Evolutionary conservation across 192 early-diverging fungal genomes (phyloP).

Genomic region (Fimicolochytrium jonesii): DNA sequence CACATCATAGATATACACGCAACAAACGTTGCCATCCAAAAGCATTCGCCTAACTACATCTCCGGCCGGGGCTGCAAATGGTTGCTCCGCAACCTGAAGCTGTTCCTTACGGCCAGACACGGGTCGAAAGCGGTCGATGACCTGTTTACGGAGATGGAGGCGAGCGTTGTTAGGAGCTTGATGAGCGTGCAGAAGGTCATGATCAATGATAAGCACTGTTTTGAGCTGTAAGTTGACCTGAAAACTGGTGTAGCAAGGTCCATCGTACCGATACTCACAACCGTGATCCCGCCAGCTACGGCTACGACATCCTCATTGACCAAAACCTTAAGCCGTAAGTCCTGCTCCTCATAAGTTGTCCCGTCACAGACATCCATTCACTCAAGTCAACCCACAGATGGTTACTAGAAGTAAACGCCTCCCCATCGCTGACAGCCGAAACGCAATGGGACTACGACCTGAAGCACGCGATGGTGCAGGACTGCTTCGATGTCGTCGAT

Average conservation of each 20-base stretch:
- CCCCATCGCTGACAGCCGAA: slow-evolving; percentile 54
- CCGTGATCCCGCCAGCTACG: slow-evolving; percentile 35
- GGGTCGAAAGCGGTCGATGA: slow-evolving; percentile 42
- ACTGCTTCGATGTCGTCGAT: slow-evolving; percentile 59
- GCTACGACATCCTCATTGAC: slow-evolving; percentile 62
- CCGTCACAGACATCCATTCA: neutral
- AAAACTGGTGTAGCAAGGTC: too few species aligned
- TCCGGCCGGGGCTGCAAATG: slow-evolving; percentile 59
- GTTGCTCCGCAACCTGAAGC: slow-evolving; percentile 54
- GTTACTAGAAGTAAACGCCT: slow-evolving; percentile 62
- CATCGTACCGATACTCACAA: too few species aligned
- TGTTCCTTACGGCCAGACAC: slow-evolving; percentile 50
- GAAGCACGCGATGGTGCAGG: slow-evolving; percentile 56
- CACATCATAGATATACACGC: slow-evolving; percentile 56
- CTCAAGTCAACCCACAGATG: slow-evolving; percentile 27
- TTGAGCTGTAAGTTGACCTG: slow-evolving; percentile 49
- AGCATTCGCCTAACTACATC: slow-evolving; percentile 54
- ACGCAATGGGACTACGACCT: slow-evolving; percentile 64
- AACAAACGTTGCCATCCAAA: slow-evolving; percentile 64
- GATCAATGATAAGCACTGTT: slow-evolving; percentile 69
- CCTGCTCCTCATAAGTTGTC: neutral
- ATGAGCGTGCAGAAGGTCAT: slow-evolving; percentile 62
- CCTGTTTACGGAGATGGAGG: slow-evolving; percentile 61
- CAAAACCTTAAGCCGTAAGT: slow-evolving; percentile 50
- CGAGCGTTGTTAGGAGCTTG: slow-evolving; percentile 50